phyloP scores from a whole-genome alignment of 2,329 filamentous ascomycete genomes.

The Dactylellina drechsleri region DNA sequence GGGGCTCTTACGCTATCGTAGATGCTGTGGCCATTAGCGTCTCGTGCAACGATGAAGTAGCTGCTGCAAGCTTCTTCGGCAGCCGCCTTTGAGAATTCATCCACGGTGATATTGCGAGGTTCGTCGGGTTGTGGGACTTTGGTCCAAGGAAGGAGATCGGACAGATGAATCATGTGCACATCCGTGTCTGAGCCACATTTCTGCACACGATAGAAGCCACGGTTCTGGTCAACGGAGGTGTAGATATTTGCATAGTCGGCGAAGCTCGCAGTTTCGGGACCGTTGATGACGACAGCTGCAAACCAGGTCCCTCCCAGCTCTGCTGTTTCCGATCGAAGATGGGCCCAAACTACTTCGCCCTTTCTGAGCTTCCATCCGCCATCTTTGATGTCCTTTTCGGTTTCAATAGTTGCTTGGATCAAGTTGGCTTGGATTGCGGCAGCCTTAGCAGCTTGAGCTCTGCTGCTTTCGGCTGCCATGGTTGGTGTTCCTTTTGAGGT shows the following conservation, averaged over 20 bases:
- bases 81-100: conserved; percentile 13
- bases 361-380: conserved; percentile 45
- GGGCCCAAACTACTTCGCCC: conserved; percentile 34
- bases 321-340: conserved; percentile 7
- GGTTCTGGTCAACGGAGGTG: conserved; percentile 11
- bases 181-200: conserved; percentile 31
- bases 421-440: background rate
- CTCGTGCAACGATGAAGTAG: conserved; percentile 1
- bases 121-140: conserved; percentile 20
- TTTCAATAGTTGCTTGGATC: background rate
- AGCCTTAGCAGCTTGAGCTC: background rate
- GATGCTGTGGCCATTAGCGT: background rate
- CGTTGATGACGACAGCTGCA: conserved; percentile 9
- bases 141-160: conserved; percentile 32
- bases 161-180: conserved; percentile 30
- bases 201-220: conserved; percentile 39
- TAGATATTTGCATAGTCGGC: conserved; percentile 38
- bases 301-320: conserved; percentile 39
- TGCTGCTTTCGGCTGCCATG: conserved; percentile 1
- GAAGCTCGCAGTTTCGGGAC: conserved; percentile 28
- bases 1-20: conserved; percentile 19
- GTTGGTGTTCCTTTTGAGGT: background rate
- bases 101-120: conserved; percentile 19
- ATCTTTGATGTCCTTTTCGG: conserved; percentile 18
- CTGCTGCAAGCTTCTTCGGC: conserved; percentile 10